Evolutionary conservation across 208 protist genomes (phyloP).

Genomic region (Acanthamoeba lenticulata): DNA sequence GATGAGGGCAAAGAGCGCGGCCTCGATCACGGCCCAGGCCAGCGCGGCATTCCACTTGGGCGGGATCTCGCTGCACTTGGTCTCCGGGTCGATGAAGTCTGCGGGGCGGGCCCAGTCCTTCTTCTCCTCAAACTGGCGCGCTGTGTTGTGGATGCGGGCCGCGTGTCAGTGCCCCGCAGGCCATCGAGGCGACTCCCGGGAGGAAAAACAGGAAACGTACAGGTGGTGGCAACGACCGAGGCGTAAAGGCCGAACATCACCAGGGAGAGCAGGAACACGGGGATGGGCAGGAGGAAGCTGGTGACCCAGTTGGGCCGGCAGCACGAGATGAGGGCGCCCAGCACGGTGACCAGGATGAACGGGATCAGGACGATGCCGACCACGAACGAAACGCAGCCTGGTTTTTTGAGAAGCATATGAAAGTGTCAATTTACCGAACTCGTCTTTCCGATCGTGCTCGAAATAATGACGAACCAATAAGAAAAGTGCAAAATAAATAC

Average conservation of each 20-base stretch:
- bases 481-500: neutral
- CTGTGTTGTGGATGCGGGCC: too few relatives aligned
- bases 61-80: constrained; percentile 33
- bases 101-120: neutral
- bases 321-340: neutral
- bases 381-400: constrained; percentile 37
- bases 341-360: constrained; percentile 21
- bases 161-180: neutral
- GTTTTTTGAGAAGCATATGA: too few relatives aligned
- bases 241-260: constrained; percentile 16
- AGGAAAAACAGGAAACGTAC: neutral
- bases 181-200: neutral
- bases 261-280: constrained; percentile 2
- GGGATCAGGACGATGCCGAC: neutral
- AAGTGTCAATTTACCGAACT: too few relatives aligned
- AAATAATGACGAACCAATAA: neutral
- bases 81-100: neutral
- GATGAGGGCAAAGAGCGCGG: neutral
- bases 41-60: constrained; percentile 46
- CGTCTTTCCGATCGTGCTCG: too few relatives aligned
- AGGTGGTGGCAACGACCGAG: constrained; percentile 1
- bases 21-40: constrained; percentile 9
- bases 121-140: constrained; percentile 31
- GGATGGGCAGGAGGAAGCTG: constrained; percentile 6
- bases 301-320: neutral